Base-by-base conservation (phyloP, 106 monocot genomes). In the Iris macrosiphon region DNA sequence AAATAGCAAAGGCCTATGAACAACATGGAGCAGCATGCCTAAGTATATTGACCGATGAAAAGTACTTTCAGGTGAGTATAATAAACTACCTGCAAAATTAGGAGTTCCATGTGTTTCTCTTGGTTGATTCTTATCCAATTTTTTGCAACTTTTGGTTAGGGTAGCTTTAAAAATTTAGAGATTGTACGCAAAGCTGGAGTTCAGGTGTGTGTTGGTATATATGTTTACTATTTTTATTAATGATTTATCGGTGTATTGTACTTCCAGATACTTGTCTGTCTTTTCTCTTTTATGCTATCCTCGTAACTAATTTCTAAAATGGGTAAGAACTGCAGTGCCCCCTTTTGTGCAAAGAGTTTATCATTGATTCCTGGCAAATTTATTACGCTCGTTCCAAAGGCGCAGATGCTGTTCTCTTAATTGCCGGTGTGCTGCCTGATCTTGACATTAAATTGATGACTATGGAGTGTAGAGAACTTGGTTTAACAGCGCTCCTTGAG, bases 301-400 rank as follows among this genome's bases (percentile, higher is more conserved):
- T 43, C 26, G 24, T 22, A n/a, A n/a, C n/a, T n/a, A n/a, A n/a
- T 52, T 6, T 33, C 18, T 27, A 27, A 27, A 46, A 57, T 51
- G 45, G 5, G 39, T 45, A 25, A 46, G 22, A n/a, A 55, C 55
- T 74, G 59, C 79, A 93, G 92, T 93, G 92, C 55, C 92, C 92
- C 63, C 79, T 93, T 59, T 71, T 93, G 16, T 93, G 92, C 77
- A 93, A 93, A 74, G 92, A 93, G 74, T 93, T 93, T 66, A 75
- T 93, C 21, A 75, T 93, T 63, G 92, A 93, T 68, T 55, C 68
- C 8, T 93, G 87, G 92, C 92, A 93, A 82, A 64, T 93, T 55
- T 93, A 83, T 49, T 80, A 83, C 67, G 92, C 87, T 28, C 75
- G 92, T 26, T 62, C 70, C n/a, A 87, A 87, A 59, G 92, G 92